These are phyloP conservation scores for Verticillium klebahnii DNA, from an alignment of 2,329 filamentous ascomycete species.

Conservation along the genomic window DNA sequence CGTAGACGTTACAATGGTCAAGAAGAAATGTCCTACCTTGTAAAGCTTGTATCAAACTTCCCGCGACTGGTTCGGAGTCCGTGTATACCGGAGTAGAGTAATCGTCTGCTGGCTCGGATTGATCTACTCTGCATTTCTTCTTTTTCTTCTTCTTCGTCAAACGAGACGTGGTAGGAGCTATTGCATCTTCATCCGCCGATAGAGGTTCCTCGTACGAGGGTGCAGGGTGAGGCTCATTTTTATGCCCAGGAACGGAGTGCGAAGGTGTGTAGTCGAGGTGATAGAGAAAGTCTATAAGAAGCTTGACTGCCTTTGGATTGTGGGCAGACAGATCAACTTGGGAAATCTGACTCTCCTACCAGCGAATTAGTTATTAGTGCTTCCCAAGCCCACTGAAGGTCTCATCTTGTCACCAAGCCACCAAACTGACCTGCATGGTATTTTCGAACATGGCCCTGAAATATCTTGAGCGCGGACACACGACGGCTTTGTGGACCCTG, in stretches of 20 bases:
- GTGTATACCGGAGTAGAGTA: no score
- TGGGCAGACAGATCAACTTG: not conserved
- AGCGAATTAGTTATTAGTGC: not conserved
- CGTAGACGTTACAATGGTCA: not conserved
- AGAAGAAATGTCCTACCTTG: not conserved
- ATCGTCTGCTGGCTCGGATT: not conserved
- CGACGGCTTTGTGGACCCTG: conserved; percentile 11
- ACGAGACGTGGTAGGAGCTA: no score
- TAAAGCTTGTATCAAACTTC: not conserved
- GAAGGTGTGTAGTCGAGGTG: not conserved
- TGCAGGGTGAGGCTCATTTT: not conserved
- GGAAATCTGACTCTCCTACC: not conserved
- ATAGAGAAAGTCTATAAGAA: not conserved
- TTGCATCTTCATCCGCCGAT: no score
- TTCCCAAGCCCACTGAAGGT: not conserved
- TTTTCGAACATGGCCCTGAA: not conserved
- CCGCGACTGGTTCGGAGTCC: not conserved
- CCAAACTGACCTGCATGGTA: not conserved
- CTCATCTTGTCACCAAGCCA: not conserved
- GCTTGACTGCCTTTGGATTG: not conserved
- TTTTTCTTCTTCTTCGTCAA: not conserved
- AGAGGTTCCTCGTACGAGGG: not conserved
- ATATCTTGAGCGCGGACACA: conserved; percentile 7
- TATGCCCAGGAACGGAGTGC: not conserved
- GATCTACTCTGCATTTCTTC: not conserved